Evolutionary conservation across 192 early-diverging fungal genomes (phyloP).

Genomic region (Coemansia erecta): DNA sequence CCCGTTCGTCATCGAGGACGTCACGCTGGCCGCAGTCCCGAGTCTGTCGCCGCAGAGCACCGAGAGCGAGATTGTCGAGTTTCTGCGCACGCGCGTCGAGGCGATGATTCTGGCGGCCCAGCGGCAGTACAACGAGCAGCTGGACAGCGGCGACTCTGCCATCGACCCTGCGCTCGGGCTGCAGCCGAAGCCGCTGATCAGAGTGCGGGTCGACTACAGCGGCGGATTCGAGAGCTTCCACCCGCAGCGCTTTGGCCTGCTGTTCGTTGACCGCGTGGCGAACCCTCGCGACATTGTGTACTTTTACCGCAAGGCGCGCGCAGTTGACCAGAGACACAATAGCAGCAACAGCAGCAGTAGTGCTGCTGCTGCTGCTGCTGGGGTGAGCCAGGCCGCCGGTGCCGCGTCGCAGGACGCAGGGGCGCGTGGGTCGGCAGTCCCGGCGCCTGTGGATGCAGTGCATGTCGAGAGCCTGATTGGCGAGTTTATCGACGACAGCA

Average conservation of each 20-base stretch:
- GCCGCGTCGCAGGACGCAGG: slow-evolving; percentile 13
- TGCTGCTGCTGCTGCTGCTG: too few species aligned
- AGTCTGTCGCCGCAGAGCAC: slow-evolving; percentile 55
- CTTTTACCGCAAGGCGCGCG: slow-evolving; percentile 66
- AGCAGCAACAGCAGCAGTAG: background rate
- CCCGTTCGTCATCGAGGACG: slow-evolving; percentile 78
- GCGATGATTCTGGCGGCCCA: slow-evolving; percentile 67
- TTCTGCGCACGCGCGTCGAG: slow-evolving; percentile 52
- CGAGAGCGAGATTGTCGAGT: slow-evolving; percentile 56
- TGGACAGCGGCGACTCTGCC: slow-evolving; percentile 15
- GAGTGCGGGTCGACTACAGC: slow-evolving; percentile 85
- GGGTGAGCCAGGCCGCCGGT: slow-evolving; percentile 4
- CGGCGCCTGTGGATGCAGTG: slow-evolving; percentile 66
- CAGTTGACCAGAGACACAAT: background rate
- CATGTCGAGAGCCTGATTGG: slow-evolving; percentile 74
- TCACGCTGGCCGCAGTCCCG: slow-evolving; percentile 57
- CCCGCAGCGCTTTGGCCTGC: slow-evolving; percentile 79
- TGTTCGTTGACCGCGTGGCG: slow-evolving; percentile 77
- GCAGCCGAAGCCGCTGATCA: slow-evolving; percentile 70
- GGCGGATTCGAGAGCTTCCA: slow-evolving; percentile 83
- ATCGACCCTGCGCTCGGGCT: slow-evolving; percentile 37
- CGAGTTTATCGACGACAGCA: slow-evolving; percentile 68
- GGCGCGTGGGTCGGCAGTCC: slow-evolving; percentile 33
- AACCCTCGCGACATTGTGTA: slow-evolving; percentile 86
- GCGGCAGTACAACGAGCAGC: slow-evolving; percentile 56